Conservation (phyloP, 228 moss, liverwort and hornwort species). For the Sphagnum fallax region DNA sequence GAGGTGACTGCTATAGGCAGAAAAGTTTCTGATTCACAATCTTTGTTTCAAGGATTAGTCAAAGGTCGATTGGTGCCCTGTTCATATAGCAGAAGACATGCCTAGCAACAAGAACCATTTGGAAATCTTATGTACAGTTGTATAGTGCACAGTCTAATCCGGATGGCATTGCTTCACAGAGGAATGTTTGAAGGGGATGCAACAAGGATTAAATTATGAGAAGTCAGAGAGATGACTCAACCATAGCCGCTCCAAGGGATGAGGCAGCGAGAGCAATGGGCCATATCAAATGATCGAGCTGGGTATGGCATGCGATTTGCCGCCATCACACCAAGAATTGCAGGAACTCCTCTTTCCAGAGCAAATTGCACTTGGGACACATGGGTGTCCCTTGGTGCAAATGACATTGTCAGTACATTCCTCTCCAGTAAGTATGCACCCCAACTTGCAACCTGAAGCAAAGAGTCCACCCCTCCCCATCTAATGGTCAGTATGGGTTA, state of each 20-base stretch:
- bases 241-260: conserved; percentile 73
- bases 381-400: conserved; percentile 87
- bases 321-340: conserved; percentile 83
- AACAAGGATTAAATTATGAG: no score
- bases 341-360: conserved; percentile 86
- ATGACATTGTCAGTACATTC: conserved; percentile 79
- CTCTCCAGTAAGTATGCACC: conserved; percentile 80
- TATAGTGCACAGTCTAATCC: no score
- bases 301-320: conserved; percentile 82
- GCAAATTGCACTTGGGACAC: conserved; percentile 97
- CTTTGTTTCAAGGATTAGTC: background rate
- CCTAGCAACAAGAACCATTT: no score
- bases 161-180: no score
- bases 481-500: no score
- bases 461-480: no score
- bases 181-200: no score
- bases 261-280: conserved; percentile 94
- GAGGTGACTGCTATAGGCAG: background rate
- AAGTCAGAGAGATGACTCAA: background rate
- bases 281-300: conserved; percentile 88
- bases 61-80: background rate
- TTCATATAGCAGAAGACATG: background rate
- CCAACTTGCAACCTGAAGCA: conserved; percentile 81
- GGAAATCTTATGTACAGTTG: no score
- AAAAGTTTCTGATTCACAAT: background rate